Conservation (phyloP, 441 rosid species). For the Jatropha podagrica region DNA sequence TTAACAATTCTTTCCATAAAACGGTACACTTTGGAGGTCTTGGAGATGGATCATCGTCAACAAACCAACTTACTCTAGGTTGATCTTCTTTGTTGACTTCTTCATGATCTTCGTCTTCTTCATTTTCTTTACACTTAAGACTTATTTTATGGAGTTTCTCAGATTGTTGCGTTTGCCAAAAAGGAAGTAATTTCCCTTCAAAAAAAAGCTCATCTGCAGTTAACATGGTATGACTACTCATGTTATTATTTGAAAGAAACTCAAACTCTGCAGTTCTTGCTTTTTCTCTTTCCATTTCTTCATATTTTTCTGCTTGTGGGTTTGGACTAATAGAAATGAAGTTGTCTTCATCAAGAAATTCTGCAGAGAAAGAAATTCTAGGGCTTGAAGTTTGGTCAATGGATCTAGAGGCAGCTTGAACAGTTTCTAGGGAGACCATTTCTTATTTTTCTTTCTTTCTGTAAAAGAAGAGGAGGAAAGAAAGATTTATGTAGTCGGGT, state of each 20-base stretch:
- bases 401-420: constrained; percentile 37
- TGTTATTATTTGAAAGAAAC: constrained; percentile 56
- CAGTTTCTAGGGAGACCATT: constrained; percentile 56
- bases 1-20: constrained; percentile 85
- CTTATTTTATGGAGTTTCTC: constrained; percentile 70
- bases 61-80: constrained; percentile 58
- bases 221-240: constrained; percentile 48
- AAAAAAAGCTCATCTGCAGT: constrained; percentile 84
- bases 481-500: background rate
- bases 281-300: constrained; percentile 37
- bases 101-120: constrained; percentile 28
- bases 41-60: constrained; percentile 94
- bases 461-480: background rate
- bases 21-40: constrained; percentile 96
- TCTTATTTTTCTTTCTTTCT: constrained; percentile 20
- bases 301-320: constrained; percentile 26
- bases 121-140: constrained; percentile 42
- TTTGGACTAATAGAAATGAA: constrained; percentile 73
- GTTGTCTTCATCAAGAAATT: constrained; percentile 64
- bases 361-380: constrained; percentile 82
- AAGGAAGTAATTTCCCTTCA: constrained; percentile 86
- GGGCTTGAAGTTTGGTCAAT: constrained; percentile 53
- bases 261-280: constrained; percentile 65
- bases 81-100: constrained; percentile 40
- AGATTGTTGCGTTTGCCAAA: constrained; percentile 65